phyloP scores from a whole-genome alignment of 2,329 filamentous ascomycete genomes.

The Madurella fahalii region DNA sequence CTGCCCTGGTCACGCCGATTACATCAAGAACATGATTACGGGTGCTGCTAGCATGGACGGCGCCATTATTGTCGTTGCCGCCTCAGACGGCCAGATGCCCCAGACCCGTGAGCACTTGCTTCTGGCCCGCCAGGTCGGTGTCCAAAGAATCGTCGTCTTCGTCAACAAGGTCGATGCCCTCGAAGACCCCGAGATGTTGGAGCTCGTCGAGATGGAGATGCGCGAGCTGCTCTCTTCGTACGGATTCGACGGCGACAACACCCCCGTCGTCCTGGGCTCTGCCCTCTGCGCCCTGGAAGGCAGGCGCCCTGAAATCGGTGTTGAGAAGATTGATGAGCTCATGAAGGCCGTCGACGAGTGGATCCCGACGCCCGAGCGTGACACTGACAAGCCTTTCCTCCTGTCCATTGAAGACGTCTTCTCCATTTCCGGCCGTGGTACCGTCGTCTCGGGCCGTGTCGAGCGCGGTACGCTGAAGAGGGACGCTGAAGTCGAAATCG shows the following conservation, averaged over 20 bases:
- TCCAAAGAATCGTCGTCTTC: constrained; percentile 97
- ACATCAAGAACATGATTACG: constrained; percentile 99
- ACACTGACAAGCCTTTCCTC: constrained; percentile 96
- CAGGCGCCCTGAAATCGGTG: constrained; percentile 82
- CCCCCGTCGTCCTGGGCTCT: constrained; percentile 94
- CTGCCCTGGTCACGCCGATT: constrained; percentile 99
- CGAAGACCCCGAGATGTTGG: constrained; percentile 98
- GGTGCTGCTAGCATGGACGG: constrained; percentile 99
- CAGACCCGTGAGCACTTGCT: constrained; percentile 98
- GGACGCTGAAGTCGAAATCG: constrained; percentile 89
- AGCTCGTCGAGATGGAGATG: constrained; percentile 99
- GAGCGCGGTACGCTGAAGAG: constrained; percentile 93
- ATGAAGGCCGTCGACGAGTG: constrained; percentile 85
- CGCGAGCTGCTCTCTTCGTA: constrained; percentile 89
- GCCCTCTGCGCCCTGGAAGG: constrained; percentile 90
- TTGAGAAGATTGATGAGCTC: constrained; percentile 84
- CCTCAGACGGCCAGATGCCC: constrained; percentile 98
- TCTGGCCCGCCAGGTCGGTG: constrained; percentile 95
- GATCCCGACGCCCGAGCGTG: constrained; percentile 93
- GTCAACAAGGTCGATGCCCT: constrained; percentile 99
- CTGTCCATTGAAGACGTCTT: constrained; percentile 97
- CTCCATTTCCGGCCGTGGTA: constrained; percentile 89
- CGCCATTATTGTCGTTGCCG: constrained; percentile 96
- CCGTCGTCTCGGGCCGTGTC: constrained; percentile 93
- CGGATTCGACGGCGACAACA: constrained; percentile 97